Evolutionary conservation across 2,329 filamentous ascomycete species (phyloP), one percentile per base, ranked within the genome.

Genomic region (Dryadomyces sulphureus): DNA sequence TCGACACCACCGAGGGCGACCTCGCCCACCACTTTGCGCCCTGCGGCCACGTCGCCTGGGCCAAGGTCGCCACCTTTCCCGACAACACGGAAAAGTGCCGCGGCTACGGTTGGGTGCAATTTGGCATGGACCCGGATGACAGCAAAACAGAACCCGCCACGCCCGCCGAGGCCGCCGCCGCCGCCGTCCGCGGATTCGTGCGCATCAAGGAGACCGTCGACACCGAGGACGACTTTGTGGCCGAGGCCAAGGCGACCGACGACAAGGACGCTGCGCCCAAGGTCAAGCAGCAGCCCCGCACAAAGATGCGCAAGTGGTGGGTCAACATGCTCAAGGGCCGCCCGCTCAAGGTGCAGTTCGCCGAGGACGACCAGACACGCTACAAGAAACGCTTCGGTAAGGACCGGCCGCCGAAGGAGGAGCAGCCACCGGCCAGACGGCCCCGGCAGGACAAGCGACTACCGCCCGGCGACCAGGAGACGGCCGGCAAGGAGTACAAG

Each of bases 351-450:
- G 79, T 92, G 60, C 90, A 98, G 62, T 88, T 90, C 56, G 92
- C 92, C 19, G 92, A 98, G 65, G 92, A 96, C 62, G 79, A 89
- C 48, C 79, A 86, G 54, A 77, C 78, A 30, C 71, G 92, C 48
- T 98, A 98, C 64, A 90, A 90, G 69, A 98, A 96, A 71, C 78
- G 92, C 2, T 96, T 84, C 58, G 84, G 86, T 52, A 90, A 89
- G 62, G 81, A 81, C 36, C 73, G 43, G 70, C 71, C 66, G 19
- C 66, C 64, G 51, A 62, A 61, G 54, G 50, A 42, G 24, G 7
- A 32, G 16, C 38, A 48, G 55, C 50, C 53, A 55, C 43, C 43
- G 43, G 21, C 48, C 32, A 16, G 52, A 14, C 16, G 32, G 16
- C 45, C 42, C 55, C 55, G 43, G 51, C 56, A 35, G 52, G 57